A percentile compares a stretch with the other conserved stretches of the same genome.
Evolutionary conservation across 192 early-diverging fungal species (phyloP).

Genomic region (Umbelopsis ramanniana): DNA sequence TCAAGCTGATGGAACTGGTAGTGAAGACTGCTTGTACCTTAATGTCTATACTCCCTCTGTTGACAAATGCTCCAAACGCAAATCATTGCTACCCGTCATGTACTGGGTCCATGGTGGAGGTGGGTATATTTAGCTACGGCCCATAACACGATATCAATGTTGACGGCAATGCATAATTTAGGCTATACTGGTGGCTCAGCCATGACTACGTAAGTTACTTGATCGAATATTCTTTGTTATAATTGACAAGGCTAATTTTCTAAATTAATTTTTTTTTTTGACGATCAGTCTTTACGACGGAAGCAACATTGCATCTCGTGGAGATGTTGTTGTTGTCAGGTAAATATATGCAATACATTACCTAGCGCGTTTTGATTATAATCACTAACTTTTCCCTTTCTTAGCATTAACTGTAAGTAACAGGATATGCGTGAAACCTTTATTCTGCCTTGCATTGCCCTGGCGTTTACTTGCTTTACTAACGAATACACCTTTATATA

Average conservation of each 20-base stretch:
- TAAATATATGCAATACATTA: too few relatives aligned
- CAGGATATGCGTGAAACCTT: slow-evolving; percentile 42
- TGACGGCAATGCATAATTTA: background rate
- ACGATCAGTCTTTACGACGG: background rate
- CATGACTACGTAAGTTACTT: too few relatives aligned
- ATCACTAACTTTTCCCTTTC: slow-evolving; percentile 46
- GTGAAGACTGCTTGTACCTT: slow-evolving; percentile 59
- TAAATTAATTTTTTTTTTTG: background rate
- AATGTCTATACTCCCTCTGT: slow-evolving; percentile 54
- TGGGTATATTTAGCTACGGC: background rate
- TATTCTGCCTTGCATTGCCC: too few relatives aligned
- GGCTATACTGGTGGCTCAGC: too few relatives aligned
- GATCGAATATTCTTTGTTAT: too few relatives aligned
- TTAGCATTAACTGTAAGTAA: slow-evolving; percentile 39
- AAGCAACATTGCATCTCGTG: slow-evolving; percentile 11
- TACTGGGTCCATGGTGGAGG: slow-evolving; percentile 37
- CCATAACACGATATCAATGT: background rate
- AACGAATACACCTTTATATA: too few relatives aligned
- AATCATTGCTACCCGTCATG: slow-evolving; percentile 52
- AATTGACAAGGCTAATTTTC: too few relatives aligned
- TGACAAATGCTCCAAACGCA: slow-evolving; percentile 23
- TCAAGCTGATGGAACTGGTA: background rate
- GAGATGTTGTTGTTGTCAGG: slow-evolving; percentile 19
- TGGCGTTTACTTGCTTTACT: too few relatives aligned
- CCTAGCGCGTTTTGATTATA: slow-evolving; percentile 28